These are phyloP conservation scores for Henckelia pumila DNA, from an alignment of 257 asterid genomes.

Conservation along the genomic window DNA sequence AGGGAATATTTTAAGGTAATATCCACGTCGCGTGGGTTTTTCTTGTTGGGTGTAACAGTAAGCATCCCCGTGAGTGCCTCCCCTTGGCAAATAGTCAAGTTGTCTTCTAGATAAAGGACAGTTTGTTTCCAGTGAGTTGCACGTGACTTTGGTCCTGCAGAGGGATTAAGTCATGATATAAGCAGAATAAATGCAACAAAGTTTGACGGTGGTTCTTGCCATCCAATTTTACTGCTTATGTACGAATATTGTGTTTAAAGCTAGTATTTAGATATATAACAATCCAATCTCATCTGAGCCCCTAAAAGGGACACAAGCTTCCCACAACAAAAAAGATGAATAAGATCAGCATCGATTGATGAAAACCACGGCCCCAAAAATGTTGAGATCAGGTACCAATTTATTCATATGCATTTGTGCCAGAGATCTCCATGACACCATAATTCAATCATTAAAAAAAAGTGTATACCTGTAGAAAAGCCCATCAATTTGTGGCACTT, in stretches of 20 bases:
- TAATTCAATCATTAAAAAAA: no score
- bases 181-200: background rate
- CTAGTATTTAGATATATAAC: background rate
- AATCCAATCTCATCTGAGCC: background rate
- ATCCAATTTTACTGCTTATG: background rate
- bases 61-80: conserved; percentile 67
- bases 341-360: background rate
- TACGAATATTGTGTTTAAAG: background rate
- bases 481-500: conserved; percentile 83
- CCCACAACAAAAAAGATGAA: background rate
- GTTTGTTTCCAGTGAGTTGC: conserved; percentile 98
- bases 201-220: background rate
- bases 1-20: conserved; percentile 68
- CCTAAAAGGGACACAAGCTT: background rate
- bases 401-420: background rate
- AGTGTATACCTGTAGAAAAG: conserved; percentile 74
- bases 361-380: background rate
- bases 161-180: background rate
- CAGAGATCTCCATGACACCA: background rate
- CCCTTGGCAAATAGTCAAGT: conserved; percentile 76
- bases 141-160: conserved; percentile 82
- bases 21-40: conserved; percentile 94
- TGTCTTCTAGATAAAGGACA: conserved; percentile 88
- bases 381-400: background rate
- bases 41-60: conserved; percentile 83